phyloP scores from a whole-genome alignment of 139 green algal species.

The Gonium pectorale region DNA sequence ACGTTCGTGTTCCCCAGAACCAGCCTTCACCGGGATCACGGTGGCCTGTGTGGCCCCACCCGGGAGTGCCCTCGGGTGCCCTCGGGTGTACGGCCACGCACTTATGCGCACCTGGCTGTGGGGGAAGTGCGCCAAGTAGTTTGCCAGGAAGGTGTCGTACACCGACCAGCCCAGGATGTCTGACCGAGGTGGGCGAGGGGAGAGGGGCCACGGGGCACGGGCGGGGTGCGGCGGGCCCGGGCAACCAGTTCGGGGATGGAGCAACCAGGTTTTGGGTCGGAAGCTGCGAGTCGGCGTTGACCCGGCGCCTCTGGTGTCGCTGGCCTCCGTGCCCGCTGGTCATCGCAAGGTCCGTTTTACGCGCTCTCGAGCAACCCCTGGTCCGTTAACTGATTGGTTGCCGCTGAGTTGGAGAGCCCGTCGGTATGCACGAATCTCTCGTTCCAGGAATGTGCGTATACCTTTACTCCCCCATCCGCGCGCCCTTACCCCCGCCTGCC shows the following conservation, averaged over 20 bases:
- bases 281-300: too few species aligned
- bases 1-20: too few species aligned
- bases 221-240: not conserved
- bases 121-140: conserved; percentile 21
- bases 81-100: not conserved
- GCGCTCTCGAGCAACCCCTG: too few species aligned
- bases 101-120: not conserved
- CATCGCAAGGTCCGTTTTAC: too few species aligned
- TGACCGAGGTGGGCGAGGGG: not conserved
- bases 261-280: not conserved
- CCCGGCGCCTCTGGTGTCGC: too few species aligned
- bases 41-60: too few species aligned
- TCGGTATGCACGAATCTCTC: not conserved
- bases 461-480: too few species aligned
- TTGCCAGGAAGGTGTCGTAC: conserved; percentile 23
- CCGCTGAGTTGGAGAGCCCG: not conserved
- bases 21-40: too few species aligned
- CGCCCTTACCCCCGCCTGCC: not conserved
- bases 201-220: not conserved
- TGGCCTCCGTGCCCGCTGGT: too few species aligned
- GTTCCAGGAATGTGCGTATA: not conserved
- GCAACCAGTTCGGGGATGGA: not conserved
- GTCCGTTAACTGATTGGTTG: too few species aligned
- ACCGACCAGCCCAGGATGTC: conserved; percentile 16
- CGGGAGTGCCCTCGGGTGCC: too few species aligned